A percentile compares a stretch with the other conserved stretches of the same genome.
Evolutionary conservation across 2,329 filamentous ascomycete species (phyloP).

Genomic region (Pseudomassariella vexata): DNA sequence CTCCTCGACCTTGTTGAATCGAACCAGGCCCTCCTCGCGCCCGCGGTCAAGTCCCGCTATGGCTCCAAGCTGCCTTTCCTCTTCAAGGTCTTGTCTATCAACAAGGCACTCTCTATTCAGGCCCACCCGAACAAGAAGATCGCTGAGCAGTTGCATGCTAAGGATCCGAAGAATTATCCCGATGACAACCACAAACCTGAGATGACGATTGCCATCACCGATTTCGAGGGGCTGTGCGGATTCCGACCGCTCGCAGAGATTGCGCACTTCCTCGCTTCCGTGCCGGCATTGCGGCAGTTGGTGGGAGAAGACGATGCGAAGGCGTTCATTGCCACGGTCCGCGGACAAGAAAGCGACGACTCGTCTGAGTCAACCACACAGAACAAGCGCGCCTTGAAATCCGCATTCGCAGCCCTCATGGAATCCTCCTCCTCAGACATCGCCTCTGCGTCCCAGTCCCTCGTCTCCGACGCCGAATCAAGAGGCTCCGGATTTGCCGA

Average conservation of each 20-base stretch:
- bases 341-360: conserved; percentile 42
- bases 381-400: conserved; percentile 76
- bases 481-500: conserved; percentile 70
- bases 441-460: conserved; percentile 56
- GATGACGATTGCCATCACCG: conserved; percentile 97
- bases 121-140: conserved; percentile 95
- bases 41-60: conserved; percentile 68
- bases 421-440: conserved; percentile 63
- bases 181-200: conserved; percentile 99
- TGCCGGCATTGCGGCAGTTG: conserved; percentile 58
- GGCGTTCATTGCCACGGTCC: conserved; percentile 46
- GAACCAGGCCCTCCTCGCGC: conserved; percentile 76
- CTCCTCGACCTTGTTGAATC: conserved; percentile 83
- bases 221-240: conserved; percentile 92
- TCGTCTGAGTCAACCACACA: conserved; percentile 29
- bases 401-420: conserved; percentile 76
- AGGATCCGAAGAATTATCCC: conserved; percentile 89
- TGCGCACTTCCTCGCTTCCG: conserved; percentile 61
- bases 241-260: conserved; percentile 88
- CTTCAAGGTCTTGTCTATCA: conserved; percentile 95
- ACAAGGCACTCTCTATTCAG: conserved; percentile 94
- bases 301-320: conserved; percentile 60
- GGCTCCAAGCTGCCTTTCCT: conserved; percentile 84
- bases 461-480: conserved; percentile 65
- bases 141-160: conserved; percentile 79